Evolutionary conservation across 176 grass and related monocot species (phyloP), one percentile per base, ranked within the genome.

Genomic region (Triticum urartu): DNA sequence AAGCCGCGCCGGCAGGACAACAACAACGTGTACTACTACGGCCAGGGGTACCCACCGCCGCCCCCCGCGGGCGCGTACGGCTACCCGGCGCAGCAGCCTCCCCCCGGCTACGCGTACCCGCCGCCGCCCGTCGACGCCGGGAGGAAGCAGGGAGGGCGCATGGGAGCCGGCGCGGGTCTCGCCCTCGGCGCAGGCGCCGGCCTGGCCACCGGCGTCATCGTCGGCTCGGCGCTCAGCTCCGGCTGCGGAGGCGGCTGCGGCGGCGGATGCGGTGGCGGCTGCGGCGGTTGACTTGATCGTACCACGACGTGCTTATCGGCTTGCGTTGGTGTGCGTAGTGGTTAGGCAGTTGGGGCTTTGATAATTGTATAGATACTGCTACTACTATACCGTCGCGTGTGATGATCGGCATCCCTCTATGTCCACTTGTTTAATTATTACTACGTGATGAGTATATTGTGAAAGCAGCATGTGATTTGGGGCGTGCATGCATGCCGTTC

Each of bases 1-100:
- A 83, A 75, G 35, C 85, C 68, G 21, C 67, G 35, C 7, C 75
- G 60, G 67, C 65, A 77, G 48, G 59, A 56, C 52, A 69, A 38
- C 78, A 89, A 76, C 83, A 77, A 78, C 73, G 84, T 86, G 11
- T 83, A 90, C 85, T 87, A 84, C 89, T 84, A 87, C 80, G 74
- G 80, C 58, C 80, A 83, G 15, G 84, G 84, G 0, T 73, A 87
- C 74, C 80, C 79, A 30, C 79, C 89, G 54, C 84, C 84, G 18
- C 89, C 88, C 0, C 82, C 88, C 0, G 34, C 82, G 0, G 88
- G 82, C 0, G 88, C 82, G 18, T 89, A 85, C 68, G 82, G 82
- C 12, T 89, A 89, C 77, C 87, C 87, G 56, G 56, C 56, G 54
- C 54, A 58, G 75, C 87, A 89, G 42, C 86, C 42, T 17, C 6